A percentile compares a stretch with the other conserved stretches of the same genome.
Conservation (phyloP, 208 protist genomes). For the Trypanosoma cruzi region DNA sequence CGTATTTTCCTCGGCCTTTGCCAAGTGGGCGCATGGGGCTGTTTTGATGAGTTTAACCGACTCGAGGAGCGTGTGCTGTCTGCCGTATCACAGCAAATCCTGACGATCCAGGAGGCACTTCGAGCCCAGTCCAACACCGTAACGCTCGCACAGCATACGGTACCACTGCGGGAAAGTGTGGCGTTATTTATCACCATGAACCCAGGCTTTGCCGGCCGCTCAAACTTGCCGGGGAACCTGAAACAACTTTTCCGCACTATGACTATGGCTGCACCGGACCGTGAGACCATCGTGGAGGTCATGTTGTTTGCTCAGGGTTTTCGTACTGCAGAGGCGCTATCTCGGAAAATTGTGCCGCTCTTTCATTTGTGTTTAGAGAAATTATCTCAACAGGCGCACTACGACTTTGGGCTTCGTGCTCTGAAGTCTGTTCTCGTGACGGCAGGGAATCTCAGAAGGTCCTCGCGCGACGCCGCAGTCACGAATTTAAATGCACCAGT, state of each 20-base stretch:
- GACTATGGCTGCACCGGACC: slow-evolving; percentile 98
- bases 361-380: slow-evolving; percentile 99
- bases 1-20: slow-evolving; percentile 99
- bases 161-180: slow-evolving; percentile 94
- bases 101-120: slow-evolving; percentile 97
- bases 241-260: slow-evolving; percentile 99
- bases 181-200: slow-evolving; percentile 99
- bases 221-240: slow-evolving; percentile 99
- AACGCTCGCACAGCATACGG: slow-evolving; percentile 88
- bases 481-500: not conserved
- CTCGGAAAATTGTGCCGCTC: slow-evolving; percentile 98
- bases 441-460: slow-evolving; percentile 89
- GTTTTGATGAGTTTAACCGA: slow-evolving; percentile 99
- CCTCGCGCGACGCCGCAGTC: not conserved
- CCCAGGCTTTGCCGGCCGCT: slow-evolving; percentile 99
- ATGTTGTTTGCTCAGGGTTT: slow-evolving; percentile 99
- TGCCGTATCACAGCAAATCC: slow-evolving; percentile 99
- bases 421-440: slow-evolving; percentile 99
- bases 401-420: slow-evolving; percentile 99
- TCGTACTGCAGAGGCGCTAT: slow-evolving; percentile 94
- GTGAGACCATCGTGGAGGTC: slow-evolving; percentile 99
- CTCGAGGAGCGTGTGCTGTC: slow-evolving; percentile 99
- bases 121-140: slow-evolving; percentile 61
- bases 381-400: slow-evolving; percentile 98
- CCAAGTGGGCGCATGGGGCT: slow-evolving; percentile 99